These are phyloP conservation scores for Aspergillus pseudoterreus DNA, from an alignment of 2,329 filamentous ascomycete genomes.

Conservation along the genomic window DNA sequence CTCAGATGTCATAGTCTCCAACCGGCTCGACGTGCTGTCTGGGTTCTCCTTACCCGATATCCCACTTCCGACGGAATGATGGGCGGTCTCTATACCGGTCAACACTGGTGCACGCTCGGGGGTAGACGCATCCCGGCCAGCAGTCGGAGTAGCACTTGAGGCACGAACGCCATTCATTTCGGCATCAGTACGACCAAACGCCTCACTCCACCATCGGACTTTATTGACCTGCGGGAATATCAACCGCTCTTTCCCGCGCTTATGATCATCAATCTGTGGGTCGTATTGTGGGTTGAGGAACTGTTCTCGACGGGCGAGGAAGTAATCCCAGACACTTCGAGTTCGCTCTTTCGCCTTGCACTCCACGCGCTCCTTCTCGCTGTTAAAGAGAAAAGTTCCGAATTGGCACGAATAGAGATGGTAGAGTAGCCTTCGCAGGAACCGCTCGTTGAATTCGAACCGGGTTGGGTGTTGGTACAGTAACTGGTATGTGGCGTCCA, in stretches of 20 bases:
- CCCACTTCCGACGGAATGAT: conserved; percentile 50
- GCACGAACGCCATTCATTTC: conserved; percentile 81
- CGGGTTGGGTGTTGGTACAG: conserved; percentile 78
- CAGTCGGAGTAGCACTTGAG: conserved; percentile 45
- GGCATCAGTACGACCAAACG: conserved; percentile 78
- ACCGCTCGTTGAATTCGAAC: conserved; percentile 96
- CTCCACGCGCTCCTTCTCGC: conserved; percentile 79
- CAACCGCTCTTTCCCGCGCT: conserved; percentile 75
- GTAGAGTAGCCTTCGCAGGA: conserved; percentile 82
- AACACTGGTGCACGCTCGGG: conserved; percentile 51
- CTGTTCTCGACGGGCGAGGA: conserved; percentile 72
- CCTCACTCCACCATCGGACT: conserved; percentile 89
- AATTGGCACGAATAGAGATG: conserved; percentile 96
- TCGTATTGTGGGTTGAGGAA: conserved; percentile 84
- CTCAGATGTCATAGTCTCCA: conserved; percentile 43
- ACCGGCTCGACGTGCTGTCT: conserved; percentile 29
- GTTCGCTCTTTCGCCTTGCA: conserved; percentile 66
- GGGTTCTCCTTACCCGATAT: conserved; percentile 25
- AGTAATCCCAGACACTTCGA: conserved; percentile 93
- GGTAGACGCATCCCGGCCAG: conserved; percentile 22
- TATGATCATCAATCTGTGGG: conserved; percentile 68
- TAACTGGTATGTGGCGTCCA: conserved; percentile 90
- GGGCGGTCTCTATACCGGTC: conserved; percentile 56
- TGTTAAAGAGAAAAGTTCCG: conserved; percentile 94
- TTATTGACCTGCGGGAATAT: conserved; percentile 74